These are phyloP conservation scores for Gardenia jasminoides DNA, from an alignment of 257 asterid genomes.

Conservation along the genomic window DNA sequence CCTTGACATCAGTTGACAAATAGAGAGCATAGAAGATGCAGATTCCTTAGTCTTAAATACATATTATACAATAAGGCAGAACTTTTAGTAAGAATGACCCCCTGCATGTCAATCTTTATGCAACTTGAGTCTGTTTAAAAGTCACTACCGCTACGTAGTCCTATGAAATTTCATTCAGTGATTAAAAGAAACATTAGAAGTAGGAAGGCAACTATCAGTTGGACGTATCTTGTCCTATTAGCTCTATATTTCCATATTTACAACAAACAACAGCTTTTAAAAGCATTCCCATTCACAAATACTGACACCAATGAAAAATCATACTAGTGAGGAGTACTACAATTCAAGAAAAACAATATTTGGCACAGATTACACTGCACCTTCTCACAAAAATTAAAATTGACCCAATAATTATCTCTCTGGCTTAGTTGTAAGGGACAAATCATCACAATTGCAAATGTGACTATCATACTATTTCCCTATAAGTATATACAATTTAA, in stretches of 20 bases:
- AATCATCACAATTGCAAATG: not conserved
- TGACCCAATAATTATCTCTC: not conserved
- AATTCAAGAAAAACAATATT: not conserved
- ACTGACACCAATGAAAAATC: not conserved
- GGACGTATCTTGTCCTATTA: not conserved
- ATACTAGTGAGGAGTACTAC: not conserved
- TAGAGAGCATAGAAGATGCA: not conserved
- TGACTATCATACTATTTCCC: not conserved
- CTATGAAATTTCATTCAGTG: not conserved
- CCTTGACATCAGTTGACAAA: not conserved
- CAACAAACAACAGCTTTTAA: not conserved
- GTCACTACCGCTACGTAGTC: not conserved
- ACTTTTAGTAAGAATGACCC: no score
- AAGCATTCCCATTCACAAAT: not conserved
- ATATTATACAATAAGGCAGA: not conserved
- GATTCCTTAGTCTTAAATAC: not conserved
- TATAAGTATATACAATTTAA: not conserved
- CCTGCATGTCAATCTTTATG: not conserved
- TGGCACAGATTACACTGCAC: not conserved
- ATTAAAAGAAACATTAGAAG: not conserved
- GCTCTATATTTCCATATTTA: not conserved
- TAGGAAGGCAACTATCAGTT: not conserved
- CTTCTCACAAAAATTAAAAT: not conserved
- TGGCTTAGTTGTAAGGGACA: not conserved
- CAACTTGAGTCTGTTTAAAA: not conserved